Base-by-base conservation (phyloP, 768 basidiomycete genomes). In the Suillus paluster region DNA sequence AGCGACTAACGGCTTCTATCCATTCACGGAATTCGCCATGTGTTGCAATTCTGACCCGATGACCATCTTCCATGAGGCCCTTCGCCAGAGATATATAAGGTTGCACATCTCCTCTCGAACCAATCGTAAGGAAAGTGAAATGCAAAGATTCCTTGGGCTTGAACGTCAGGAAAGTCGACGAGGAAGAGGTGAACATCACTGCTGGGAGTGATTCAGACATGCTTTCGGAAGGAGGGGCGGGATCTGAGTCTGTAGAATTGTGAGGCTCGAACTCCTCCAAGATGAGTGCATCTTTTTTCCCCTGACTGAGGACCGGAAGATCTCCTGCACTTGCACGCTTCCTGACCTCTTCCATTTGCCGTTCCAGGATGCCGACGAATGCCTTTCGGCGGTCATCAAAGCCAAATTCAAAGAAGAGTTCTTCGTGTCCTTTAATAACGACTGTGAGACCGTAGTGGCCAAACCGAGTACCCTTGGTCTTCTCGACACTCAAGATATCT, bases 171-270 rank as follows among this genome's bases (percentile, higher is more conserved):
- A 99, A 98, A 2, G 97, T 97, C 4, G 94, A 95, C 0, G 94
- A 94, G n/a, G 91, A 89, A 12, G 94, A 96, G 2, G 91, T 94
- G 75, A 99, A 99, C 93, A 99, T 95, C 46, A 94, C 86, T n/a
- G 94, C 91, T 3, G 94, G 91, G 23, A 92, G 70, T 7, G 89
- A 88, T 62, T 91, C 90, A 6, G 87, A 79, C 80, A 87, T 79
- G 44, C 77, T 80, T 57, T 89, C 88, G 2, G 83, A 78, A 3
- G 80, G 72, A 30, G 83, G 82, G 45, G 69, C 68, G 41, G 84
- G 79, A 61, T 85, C 80, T 19, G 71, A 78, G 60, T 77, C 77
- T 57, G 63, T 64, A 21, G 80, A 71, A 36, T 75, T 70, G 57
- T 78, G 78, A 27, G 86, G 79, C 60, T 92, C 93, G 49, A 95